Evolutionary conservation across 495 filamentous ascomycete genomes (phyloP), one percentile per base, ranked within the genome.

Genomic region (Entonaema liquescens): DNA sequence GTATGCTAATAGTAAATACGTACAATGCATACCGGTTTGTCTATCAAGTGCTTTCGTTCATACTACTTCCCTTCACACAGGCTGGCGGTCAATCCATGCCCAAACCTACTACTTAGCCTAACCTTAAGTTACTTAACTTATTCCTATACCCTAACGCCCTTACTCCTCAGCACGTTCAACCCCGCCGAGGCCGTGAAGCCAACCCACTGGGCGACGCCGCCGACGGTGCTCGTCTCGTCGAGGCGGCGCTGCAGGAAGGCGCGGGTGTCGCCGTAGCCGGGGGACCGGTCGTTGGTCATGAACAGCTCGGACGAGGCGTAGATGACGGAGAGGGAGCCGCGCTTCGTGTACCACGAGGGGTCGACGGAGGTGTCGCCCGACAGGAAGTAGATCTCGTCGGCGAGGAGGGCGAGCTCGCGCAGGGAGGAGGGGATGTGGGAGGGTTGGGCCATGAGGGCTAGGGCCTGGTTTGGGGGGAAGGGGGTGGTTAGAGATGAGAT

Each of bases 261-360:
- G 70, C 90, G 90, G 23, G 95, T 98, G 58, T 93, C 92, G 2
- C 65, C 72, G 70, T 90, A 92, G 13, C 86, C 88, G 0, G 83
- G 77, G 0, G 88, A 91, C 60, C 77, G 80, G 77, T 98, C 96
- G 49, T 90, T 91, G 15, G 93, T 98, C 94, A 98, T 97, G 79
- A 94, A 94, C 2, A 97, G 81, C 79, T 99, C 95, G 28, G 90
- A 87, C 40, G 89, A 90, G 25, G 93, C 91, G 76, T 98, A 99
- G 70, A 97, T 88, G 11, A 88, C 84, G 3, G 91, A 87, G 5
- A 98, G 82, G 1, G 88, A 88, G 5, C 90, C 87, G 5, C 95
- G 89, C 78, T 95, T 95, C 60, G 93, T 92, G 77, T 98, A 99
- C 95, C 95, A 98, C 11, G 86, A 86, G 0, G 88, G 85, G 75